Evolutionary conservation across 2,329 filamentous ascomycete genomes (phyloP), one percentile per base, ranked within the genome.

Genomic region (Didymella exigua): DNA sequence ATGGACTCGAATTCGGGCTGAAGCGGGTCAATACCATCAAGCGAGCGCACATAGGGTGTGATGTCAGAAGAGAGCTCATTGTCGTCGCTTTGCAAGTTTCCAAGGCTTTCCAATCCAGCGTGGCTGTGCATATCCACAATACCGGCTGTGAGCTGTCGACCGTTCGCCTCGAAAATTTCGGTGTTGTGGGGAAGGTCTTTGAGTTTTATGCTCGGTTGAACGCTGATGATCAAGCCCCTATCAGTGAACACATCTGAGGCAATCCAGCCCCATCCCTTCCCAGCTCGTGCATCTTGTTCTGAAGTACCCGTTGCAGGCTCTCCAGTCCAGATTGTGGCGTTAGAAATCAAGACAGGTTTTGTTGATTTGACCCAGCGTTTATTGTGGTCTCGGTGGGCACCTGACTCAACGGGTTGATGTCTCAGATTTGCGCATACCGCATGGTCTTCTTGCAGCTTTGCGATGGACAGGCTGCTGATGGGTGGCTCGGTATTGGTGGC

Each of bases 121-220:
- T 90, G 88, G 29, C 82, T 86, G 72, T 90, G 87, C 85, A 89
- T 89, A 66, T 90, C 88, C 42, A 90, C 84, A 62, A 90, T 85
- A 14, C 87, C 88, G 7, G 81, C 79, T 0, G 88, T 90, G 18
- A 90, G 75, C 52, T 81, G 84, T 3, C 85, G 81, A 1, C 87
- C 86, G 23, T 79, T 70, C 4, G 85, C 86, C 49, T 89, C 78
- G 68, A 80, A 87, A 8, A 86, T 65, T 4, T 82, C 59, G 0
- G 77, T 79, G 42, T 83, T 10, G 8, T 23, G 30, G 3, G 51
- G 51, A 27, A 54, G 31, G 3, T 54, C 38, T 9, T 63, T 7
- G 69, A 52, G 0, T 21, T 75, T 68, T 41, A 86, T 84, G 26
- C 74, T 70, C 3, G 72, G 49, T 27, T 75, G 76, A 9, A 89